phyloP scores from a whole-genome alignment of 805 yeast genomes.

The Saturnispora sanitii region DNA sequence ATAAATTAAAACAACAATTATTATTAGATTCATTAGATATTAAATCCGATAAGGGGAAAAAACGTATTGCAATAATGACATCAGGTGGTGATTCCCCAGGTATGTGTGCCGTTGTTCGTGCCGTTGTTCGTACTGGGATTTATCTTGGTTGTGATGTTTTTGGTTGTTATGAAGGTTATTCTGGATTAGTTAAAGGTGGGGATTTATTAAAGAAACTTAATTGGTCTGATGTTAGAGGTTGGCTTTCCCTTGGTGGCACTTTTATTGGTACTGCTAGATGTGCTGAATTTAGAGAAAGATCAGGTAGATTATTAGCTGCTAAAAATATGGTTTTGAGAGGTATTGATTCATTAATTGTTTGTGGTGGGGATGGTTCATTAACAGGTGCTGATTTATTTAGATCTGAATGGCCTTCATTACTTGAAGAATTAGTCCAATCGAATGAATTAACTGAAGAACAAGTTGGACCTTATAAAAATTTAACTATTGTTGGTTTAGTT shows the following conservation, averaged over 20 bases:
- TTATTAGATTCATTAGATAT: not conserved
- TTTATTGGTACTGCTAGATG: conserved; percentile 94
- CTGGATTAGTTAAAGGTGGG: conserved; percentile 87
- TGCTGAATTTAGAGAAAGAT: conserved; percentile 71
- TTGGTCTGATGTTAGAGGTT: conserved; percentile 96
- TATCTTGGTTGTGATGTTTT: conserved; percentile 80
- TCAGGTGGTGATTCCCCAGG: conserved; percentile 99
- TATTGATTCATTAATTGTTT: conserved; percentile 88
- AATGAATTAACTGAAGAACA: conserved; percentile 50
- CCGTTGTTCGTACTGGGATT: conserved; percentile 90
- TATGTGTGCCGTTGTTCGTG: conserved; percentile 93
- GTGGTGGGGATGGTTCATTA: conserved; percentile 98
- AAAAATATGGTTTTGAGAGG: conserved; percentile 78
- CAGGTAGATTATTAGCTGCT: conserved; percentile 78
- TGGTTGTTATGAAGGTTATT: conserved; percentile 91
- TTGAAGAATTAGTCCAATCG: conserved; percentile 54
- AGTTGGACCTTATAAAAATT: conserved; percentile 51
- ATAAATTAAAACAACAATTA: conserved; percentile 1
- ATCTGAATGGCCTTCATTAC: conserved; percentile 85
- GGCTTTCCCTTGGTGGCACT: conserved; percentile 89
- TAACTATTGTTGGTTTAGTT: conserved; percentile 87
- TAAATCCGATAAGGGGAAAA: conserved; percentile 9
- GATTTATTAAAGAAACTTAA: conserved; percentile 59
- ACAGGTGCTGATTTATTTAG: conserved; percentile 97
- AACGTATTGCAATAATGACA: conserved; percentile 82